phyloP scores from a whole-genome alignment of 2,329 filamentous ascomycete species.

The Alternaria alternata region DNA sequence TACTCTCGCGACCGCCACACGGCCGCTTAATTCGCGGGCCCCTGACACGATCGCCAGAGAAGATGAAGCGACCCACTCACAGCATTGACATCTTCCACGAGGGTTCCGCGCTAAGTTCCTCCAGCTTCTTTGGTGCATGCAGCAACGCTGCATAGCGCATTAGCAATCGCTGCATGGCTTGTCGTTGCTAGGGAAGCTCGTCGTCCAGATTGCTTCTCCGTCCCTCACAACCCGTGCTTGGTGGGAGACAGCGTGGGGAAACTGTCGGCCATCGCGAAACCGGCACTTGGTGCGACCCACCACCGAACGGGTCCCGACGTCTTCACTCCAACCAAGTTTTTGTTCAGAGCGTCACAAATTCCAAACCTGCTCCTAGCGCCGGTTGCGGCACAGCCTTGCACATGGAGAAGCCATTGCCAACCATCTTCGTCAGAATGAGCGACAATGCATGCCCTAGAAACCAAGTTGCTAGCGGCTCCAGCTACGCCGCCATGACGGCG shows the following conservation, averaged over 20 bases:
- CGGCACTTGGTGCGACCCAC: conserved; percentile 11
- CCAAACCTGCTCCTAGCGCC: conserved; percentile 27
- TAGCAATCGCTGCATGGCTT: conserved; percentile 4
- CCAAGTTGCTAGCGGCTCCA: background rate
- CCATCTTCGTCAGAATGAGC: conserved; percentile 10
- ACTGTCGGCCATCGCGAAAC: conserved; percentile 1
- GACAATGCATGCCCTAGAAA: conserved; percentile 14
- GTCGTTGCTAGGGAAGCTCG: conserved; percentile 8
- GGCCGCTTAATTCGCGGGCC: conserved; percentile 17
- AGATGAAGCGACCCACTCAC: conserved; percentile 22
- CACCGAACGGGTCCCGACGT: conserved; percentile 3
- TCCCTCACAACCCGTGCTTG: background rate
- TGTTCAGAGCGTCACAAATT: conserved; percentile 7
- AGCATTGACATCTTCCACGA: conserved; percentile 16
- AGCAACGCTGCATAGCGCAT: conserved; percentile 15
- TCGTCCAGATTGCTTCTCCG: background rate
- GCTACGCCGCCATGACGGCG: conserved; percentile 24
- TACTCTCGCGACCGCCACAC: conserved; percentile 17
- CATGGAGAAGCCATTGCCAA: conserved; percentile 1
- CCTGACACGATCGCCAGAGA: conserved; percentile 19
- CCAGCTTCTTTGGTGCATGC: conserved; percentile 1
- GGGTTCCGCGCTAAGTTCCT: conserved; percentile 13
- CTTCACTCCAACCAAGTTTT: conserved; percentile 5
- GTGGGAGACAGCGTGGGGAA: conserved; percentile 1
- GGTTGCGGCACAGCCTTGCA: conserved; percentile 32